Evolutionary conservation across 2,329 filamentous ascomycete genomes (phyloP).

Genomic region (Lachnum nothofagi): DNA sequence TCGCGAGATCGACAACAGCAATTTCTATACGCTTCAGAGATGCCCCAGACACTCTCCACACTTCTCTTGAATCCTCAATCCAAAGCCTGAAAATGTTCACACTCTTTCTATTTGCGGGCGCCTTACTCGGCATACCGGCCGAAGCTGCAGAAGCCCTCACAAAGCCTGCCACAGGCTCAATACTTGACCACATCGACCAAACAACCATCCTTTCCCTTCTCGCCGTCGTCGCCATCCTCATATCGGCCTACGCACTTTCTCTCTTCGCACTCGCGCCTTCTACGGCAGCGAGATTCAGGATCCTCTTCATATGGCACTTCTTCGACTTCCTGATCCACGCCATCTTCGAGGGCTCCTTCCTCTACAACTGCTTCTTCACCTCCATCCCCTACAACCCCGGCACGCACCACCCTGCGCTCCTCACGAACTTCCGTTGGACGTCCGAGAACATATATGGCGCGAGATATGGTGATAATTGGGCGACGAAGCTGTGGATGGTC

Average conservation of each 20-base stretch:
- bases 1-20: too few species aligned
- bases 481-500: conserved; percentile 62
- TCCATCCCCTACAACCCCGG: conserved; percentile 39
- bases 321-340: conserved; percentile 92
- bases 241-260: conserved; percentile 47
- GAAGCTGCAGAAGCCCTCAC: neutral
- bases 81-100: too few species aligned
- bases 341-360: conserved; percentile 82
- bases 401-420: conserved; percentile 33
- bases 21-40: too few species aligned
- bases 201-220: conserved; percentile 56
- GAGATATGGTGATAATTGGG: conserved; percentile 48
- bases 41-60: too few species aligned
- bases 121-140: neutral
- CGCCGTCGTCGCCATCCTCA: conserved; percentile 49
- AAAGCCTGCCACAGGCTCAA: conserved; percentile 8
- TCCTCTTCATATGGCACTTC: conserved; percentile 90
- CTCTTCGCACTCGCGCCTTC: conserved; percentile 35
- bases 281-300: conserved; percentile 51
- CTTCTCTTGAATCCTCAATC: too few species aligned
- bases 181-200: conserved; percentile 47
- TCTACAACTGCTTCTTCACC: conserved; percentile 90
- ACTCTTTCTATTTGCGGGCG: neutral
- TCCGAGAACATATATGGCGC: conserved; percentile 50
- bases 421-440: conserved; percentile 45